Conservation (phyloP, 169 alveolate genomes). For the Cryptosporidium tyzzeri region DNA sequence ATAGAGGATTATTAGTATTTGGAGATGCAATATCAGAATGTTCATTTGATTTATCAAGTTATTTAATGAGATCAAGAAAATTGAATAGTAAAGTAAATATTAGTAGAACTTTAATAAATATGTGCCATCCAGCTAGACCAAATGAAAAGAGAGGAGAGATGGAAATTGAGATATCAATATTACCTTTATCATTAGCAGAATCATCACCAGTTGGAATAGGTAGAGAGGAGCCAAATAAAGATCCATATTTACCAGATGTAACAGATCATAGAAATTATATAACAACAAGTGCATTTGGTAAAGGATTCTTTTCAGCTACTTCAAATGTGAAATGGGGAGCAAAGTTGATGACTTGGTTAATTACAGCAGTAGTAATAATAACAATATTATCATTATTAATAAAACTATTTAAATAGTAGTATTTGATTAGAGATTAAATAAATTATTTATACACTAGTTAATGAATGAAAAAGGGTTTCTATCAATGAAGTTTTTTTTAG, state of each 20-base stretch:
- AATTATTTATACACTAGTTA: neutral
- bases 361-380: constrained; percentile 69
- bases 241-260: constrained; percentile 90
- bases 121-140: constrained; percentile 84
- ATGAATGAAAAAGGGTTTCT: constrained; percentile 46
- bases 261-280: constrained; percentile 89
- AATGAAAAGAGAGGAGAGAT: constrained; percentile 87
- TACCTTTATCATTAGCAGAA: constrained; percentile 86
- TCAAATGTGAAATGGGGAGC: constrained; percentile 76
- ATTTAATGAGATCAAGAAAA: constrained; percentile 68
- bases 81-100: constrained; percentile 48
- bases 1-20: constrained; percentile 66
- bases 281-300: constrained; percentile 74
- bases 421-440: neutral
- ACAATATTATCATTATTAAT: constrained; percentile 66
- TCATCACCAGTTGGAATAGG: constrained; percentile 91
- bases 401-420: constrained; percentile 39
- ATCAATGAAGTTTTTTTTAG: constrained; percentile 3
- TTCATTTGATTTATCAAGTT: constrained; percentile 67
- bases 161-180: constrained; percentile 87
- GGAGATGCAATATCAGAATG: constrained; percentile 76
- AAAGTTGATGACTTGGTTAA: constrained; percentile 62
- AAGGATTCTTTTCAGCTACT: constrained; percentile 70
- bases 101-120: constrained; percentile 53
- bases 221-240: constrained; percentile 90